Percentiles rank a stretch among this genome's conserved stretches.
phyloP scores from a whole-genome alignment of 192 early-diverging fungal species.

The Coemansia reversa region DNA sequence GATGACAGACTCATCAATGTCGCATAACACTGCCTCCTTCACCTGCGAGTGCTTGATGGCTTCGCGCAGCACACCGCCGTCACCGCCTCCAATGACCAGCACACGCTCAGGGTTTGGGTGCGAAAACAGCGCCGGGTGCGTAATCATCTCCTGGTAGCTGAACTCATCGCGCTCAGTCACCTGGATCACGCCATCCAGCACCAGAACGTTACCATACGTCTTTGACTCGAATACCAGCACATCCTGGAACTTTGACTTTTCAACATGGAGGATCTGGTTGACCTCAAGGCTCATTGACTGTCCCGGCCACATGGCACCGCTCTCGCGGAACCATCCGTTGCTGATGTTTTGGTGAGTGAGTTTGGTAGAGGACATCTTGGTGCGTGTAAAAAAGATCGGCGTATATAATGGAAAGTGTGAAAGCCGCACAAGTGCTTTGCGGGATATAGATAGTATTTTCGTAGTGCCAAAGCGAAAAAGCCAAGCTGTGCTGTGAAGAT shows the following conservation, averaged over 20 bases:
- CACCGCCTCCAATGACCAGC: slow-evolving; percentile 98
- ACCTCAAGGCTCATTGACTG: slow-evolving; percentile 98
- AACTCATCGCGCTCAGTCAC: slow-evolving; percentile 98
- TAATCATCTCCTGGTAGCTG: slow-evolving; percentile 99
- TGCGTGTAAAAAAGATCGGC: not conserved
- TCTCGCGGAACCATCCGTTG: slow-evolving; percentile 98
- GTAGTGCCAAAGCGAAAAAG: not conserved
- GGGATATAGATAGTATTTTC: not conserved
- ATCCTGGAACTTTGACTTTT: slow-evolving; percentile 95
- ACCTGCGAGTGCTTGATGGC: slow-evolving; percentile 95
- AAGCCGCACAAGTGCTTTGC: not conserved
- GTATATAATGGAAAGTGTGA: slow-evolving; percentile 1
- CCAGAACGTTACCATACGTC: slow-evolving; percentile 94
- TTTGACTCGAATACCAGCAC: slow-evolving; percentile 96
- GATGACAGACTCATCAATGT: slow-evolving; percentile 96
- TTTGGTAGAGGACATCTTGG: slow-evolving; percentile 34
- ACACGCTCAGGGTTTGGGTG: slow-evolving; percentile 96
- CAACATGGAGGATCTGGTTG: slow-evolving; percentile 90
- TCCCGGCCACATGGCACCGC: slow-evolving; percentile 93
- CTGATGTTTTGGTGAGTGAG: slow-evolving; percentile 87
- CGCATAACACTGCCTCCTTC: slow-evolving; percentile 89
- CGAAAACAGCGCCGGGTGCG: slow-evolving; percentile 89
- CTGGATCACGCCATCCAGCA: slow-evolving; percentile 98
- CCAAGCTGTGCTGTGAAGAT: not conserved
- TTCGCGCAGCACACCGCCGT: slow-evolving; percentile 98